Percentiles rank a stretch among this genome's conserved stretches.
Evolutionary conservation across 768 basidiomycete genomes (phyloP).

Genomic region (Pilatotrama ljubarskyi): DNA sequence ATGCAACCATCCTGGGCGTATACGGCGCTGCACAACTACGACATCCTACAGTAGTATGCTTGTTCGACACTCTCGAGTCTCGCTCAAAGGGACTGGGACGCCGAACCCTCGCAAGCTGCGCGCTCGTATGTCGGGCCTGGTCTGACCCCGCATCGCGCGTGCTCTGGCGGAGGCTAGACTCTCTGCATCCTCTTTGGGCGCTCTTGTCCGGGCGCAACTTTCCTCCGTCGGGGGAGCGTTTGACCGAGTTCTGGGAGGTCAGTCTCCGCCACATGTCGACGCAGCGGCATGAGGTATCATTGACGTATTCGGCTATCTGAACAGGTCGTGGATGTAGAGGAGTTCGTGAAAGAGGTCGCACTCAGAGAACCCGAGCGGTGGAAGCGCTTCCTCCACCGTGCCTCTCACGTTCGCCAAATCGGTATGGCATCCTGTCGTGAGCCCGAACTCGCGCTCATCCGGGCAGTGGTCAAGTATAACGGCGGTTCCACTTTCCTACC

Average conservation of each 20-base stretch:
- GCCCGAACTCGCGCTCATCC: conserved; percentile 9
- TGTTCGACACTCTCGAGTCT: conserved; percentile 1
- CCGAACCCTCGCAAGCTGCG: conserved; percentile 4
- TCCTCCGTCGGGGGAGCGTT: not conserved
- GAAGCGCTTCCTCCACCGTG: conserved; percentile 6
- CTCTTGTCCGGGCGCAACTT: conserved; percentile 5
- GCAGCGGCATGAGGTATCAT: no score
- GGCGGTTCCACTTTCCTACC: conserved; percentile 6
- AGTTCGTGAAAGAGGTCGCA: conserved; percentile 3
- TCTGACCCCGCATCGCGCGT: conserved; percentile 4
- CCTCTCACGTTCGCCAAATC: conserved; percentile 8
- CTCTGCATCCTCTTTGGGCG: conserved; percentile 11
- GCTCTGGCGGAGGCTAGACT: conserved; percentile 8
- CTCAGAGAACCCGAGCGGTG: conserved; percentile 1
- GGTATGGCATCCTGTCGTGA: not conserved
- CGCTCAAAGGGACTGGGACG: not conserved
- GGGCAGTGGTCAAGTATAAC: conserved; percentile 5
- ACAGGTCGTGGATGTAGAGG: conserved; percentile 6
- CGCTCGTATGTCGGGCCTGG: conserved; percentile 9
- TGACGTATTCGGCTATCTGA: not conserved
- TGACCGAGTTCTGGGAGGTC: conserved; percentile 10
- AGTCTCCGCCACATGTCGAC: not conserved
- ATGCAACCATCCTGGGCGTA: not conserved
- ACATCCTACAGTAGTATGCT: conserved; percentile 4
- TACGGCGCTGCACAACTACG: not conserved